Evolutionary conservation across 2,329 filamentous ascomycete species (phyloP), one percentile per base, ranked within the genome.

Genomic region (Aspergillus sp.): DNA sequence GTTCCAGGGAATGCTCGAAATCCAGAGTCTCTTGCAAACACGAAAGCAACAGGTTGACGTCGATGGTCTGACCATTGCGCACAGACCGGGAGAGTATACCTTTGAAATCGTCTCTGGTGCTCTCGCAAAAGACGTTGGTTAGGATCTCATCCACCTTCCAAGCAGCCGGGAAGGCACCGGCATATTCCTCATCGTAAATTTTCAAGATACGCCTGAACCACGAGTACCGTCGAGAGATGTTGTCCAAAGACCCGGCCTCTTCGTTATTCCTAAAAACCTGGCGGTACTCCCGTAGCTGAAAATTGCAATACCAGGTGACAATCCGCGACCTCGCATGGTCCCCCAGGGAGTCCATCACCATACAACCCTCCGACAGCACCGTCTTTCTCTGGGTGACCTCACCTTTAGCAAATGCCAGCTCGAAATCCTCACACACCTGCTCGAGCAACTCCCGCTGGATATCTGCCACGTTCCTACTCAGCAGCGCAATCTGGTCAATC

Each of bases 381-480:
- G 75, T 78, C 55, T 80, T 82, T 55, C 82, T 83, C 48, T 80
- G 73, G 3, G 75, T 74, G 9, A 95, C 82, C 67, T 97, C 91
- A 26, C 82, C 83, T 67, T 91, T 94, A 19, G 90, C 85, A 68
- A 97, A 98, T 0, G 87, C 86, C 48, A 96, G 79, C 73, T 98
- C 93, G 63, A 98, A 98, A 68, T 98, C 93, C 69, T 97, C 93
- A 65, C 93, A 98, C n/a, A 98, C 85, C 69, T 98, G 93, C 71
- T 98, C 93, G 48, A 96, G 73, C 48, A 98, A 72, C 66, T 96
- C 90, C 50, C 90, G 77, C 71, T 98, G 93, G 53, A 98, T 76
- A 58, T 97, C 93, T 4, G 89, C 85, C 33, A 98, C 93, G 59
- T 94, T 94, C 44, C 88, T 82, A 63, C 88, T 94, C 52, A 98